phyloP scores from a whole-genome alignment of 805 yeast species.

The Wickerhamomyces canadensis region DNA sequence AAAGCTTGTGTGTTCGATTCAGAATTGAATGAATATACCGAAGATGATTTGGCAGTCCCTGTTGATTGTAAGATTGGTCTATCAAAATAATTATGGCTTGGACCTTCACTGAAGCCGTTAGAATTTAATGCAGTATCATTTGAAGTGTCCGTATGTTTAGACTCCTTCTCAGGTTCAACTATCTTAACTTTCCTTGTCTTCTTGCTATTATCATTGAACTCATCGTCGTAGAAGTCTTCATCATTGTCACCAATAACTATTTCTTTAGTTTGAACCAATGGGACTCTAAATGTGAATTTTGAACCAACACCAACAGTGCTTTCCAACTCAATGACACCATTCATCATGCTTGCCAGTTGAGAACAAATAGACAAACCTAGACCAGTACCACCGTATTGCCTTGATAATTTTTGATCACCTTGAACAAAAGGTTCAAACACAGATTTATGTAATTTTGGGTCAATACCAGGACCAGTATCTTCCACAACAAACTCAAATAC shows the following conservation, averaged over 20 bases:
- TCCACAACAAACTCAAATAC: conserved; percentile 14
- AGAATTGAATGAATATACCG: conserved; percentile 8
- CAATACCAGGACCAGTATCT: conserved; percentile 72
- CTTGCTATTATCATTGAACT: conserved; percentile 52
- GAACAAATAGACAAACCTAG: conserved; percentile 85
- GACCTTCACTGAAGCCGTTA: neutral
- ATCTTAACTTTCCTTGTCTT: conserved; percentile 42
- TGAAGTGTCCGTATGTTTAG: neutral
- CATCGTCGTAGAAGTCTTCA: conserved; percentile 53
- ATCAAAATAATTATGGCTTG: conserved; percentile 12
- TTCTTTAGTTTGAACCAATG: conserved; percentile 51
- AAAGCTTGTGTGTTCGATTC: neutral
- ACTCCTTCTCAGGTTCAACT: conserved; percentile 18
- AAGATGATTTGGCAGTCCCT: conserved; percentile 33
- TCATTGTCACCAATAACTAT: conserved; percentile 24
- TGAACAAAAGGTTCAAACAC: conserved; percentile 96
- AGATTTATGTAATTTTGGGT: conserved; percentile 68
- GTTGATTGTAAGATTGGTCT: conserved; percentile 33
- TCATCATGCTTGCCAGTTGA: conserved; percentile 88
- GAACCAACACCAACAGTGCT: conserved; percentile 81
- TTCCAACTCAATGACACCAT: conserved; percentile 71
- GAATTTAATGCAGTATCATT: neutral
- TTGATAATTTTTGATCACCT: conserved; percentile 89
- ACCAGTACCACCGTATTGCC: conserved; percentile 95
- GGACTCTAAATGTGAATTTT: conserved; percentile 74